Conservation (phyloP, 352 stramenopile species). For the Globisporangium rhizosaccharum region DNA sequence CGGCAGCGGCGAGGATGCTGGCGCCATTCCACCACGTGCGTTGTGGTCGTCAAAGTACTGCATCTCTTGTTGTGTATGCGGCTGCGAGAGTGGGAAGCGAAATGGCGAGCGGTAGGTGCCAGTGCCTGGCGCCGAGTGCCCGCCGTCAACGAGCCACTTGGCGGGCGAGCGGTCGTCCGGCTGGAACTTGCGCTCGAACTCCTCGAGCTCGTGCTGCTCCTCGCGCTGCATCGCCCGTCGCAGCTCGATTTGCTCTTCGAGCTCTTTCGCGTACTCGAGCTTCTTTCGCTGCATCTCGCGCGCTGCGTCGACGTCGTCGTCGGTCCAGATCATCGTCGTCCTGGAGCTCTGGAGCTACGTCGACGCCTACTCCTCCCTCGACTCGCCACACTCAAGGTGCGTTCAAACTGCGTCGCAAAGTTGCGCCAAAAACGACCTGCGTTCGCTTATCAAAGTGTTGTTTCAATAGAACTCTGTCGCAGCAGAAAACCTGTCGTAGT, state of each 20-base stretch:
- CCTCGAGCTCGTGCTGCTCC: slow-evolving; percentile 44
- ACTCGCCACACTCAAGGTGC: too few species aligned
- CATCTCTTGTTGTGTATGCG: slow-evolving; percentile 3
- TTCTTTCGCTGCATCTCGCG: slow-evolving; percentile 45
- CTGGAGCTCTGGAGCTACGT: too few species aligned
- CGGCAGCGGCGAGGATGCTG: background rate
- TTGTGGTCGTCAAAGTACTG: background rate
- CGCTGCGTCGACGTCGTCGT: slow-evolving; percentile 26
- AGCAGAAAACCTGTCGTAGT: too few species aligned
- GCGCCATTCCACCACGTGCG: background rate
- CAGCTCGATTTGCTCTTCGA: slow-evolving; percentile 67
- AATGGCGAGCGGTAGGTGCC: slow-evolving; percentile 12
- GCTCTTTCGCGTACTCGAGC: slow-evolving; percentile 55
- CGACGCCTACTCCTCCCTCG: too few species aligned
- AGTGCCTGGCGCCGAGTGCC: slow-evolving; percentile 17
- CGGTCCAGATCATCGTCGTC: slow-evolving; percentile 45
- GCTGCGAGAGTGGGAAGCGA: slow-evolving; percentile 4
- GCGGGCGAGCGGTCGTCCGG: slow-evolving; percentile 47
- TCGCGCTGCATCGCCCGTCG: slow-evolving; percentile 40
- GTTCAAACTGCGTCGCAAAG: too few species aligned
- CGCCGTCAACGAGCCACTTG: slow-evolving; percentile 70
- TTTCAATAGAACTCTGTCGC: too few species aligned
- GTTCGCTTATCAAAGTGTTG: too few species aligned
- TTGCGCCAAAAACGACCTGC: too few species aligned
- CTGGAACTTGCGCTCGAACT: slow-evolving; percentile 50